These are phyloP conservation scores for Xylariaceae sp. DNA, from an alignment of 2,329 filamentous ascomycete genomes.

Conservation along the genomic window DNA sequence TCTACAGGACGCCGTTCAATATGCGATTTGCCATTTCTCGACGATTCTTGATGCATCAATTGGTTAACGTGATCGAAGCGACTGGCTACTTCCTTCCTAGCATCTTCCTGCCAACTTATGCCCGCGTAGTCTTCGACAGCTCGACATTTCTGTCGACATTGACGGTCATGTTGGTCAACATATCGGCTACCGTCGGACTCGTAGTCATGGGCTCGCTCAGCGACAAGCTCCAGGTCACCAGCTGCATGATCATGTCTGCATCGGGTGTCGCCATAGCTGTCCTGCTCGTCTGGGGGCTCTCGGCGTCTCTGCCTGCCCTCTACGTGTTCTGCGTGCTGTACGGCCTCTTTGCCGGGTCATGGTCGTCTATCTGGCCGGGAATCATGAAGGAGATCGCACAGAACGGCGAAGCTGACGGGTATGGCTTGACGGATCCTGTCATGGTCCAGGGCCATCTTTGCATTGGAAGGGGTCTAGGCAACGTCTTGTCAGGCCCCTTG, in stretches of 20 bases:
- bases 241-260: slow-evolving; percentile 54
- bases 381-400: slow-evolving; percentile 42
- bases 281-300: slow-evolving; percentile 59
- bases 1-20: slow-evolving; percentile 35
- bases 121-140: slow-evolving; percentile 41
- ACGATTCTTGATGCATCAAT: slow-evolving; percentile 53
- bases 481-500: slow-evolving; percentile 52
- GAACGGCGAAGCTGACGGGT: slow-evolving; percentile 15
- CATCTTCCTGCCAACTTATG: slow-evolving; percentile 58
- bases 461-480: slow-evolving; percentile 57
- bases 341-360: slow-evolving; percentile 62
- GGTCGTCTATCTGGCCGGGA: slow-evolving; percentile 58
- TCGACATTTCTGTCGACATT: slow-evolving; percentile 47
- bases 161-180: slow-evolving; percentile 56
- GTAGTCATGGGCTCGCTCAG: slow-evolving; percentile 54
- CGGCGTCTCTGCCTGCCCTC: slow-evolving; percentile 47
- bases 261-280: slow-evolving; percentile 51
- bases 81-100: slow-evolving; percentile 60
- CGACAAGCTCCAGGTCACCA: slow-evolving; percentile 49
- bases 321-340: slow-evolving; percentile 59
- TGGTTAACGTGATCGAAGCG: slow-evolving; percentile 54
- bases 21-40: slow-evolving; percentile 47
- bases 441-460: slow-evolving; percentile 57
- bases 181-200: slow-evolving; percentile 55
- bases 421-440: slow-evolving; percentile 34